Evolutionary conservation across 306 rosid species (phyloP).

Genomic region (Prosopis cineraria): DNA sequence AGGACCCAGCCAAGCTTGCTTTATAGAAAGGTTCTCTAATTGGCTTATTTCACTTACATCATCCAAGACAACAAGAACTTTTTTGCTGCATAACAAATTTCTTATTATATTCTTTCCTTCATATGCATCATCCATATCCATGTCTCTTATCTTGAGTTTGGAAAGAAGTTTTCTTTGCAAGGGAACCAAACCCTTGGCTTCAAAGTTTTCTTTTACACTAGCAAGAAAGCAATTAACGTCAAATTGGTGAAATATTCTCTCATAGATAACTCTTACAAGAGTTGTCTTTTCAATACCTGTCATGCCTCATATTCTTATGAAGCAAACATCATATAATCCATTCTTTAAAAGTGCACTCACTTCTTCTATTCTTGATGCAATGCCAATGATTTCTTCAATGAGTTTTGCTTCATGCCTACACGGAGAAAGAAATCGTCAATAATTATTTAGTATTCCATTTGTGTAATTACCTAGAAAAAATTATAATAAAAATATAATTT

Average conservation of each 20-base stretch:
- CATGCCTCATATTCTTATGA: neutral
- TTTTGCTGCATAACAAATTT: neutral
- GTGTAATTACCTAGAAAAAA: no score
- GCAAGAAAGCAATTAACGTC: neutral
- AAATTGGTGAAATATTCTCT: neutral
- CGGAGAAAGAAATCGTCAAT: no score
- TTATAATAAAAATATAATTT: no score
- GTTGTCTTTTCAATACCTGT: neutral
- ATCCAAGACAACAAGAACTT: neutral
- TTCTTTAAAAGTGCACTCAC: neutral
- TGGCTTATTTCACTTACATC: neutral
- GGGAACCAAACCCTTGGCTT: neutral
- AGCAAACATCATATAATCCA: neutral
- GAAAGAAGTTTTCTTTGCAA: neutral
- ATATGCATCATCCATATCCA: neutral
- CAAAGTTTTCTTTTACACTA: neutral
- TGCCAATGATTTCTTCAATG: no score
- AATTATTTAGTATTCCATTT: no score
- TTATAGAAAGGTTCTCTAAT: neutral
- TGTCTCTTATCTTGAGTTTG: neutral
- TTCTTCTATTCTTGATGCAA: neutral
- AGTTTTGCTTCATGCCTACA: no score
- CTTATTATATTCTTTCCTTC: neutral
- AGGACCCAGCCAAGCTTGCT: neutral
- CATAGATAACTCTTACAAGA: neutral